Percentiles rank a stretch among this genome's conserved stretches.
Conservation (phyloP, 2,329 filamentous ascomycete species). For the Cladophialophora immunda region DNA sequence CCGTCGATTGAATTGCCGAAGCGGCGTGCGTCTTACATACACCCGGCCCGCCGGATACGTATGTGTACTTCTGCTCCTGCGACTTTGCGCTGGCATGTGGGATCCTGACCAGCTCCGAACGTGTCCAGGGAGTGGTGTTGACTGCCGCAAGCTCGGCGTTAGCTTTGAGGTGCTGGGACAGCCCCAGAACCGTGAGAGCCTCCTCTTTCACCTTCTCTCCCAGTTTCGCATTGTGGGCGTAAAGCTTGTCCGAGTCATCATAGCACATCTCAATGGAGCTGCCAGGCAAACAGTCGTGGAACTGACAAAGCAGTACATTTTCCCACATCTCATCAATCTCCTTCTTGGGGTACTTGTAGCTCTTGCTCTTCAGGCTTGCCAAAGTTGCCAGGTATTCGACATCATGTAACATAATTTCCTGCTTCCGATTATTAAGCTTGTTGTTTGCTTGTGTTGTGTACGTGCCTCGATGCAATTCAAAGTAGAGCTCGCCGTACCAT, state of each 20-base stretch:
- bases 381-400: conserved; percentile 88
- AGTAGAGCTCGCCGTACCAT: conserved; percentile 98
- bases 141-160: conserved; percentile 67
- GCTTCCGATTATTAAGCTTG: conserved; percentile 89
- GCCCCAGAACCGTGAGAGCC: conserved; percentile 72
- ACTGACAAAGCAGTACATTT: conserved; percentile 87
- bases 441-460: conserved; percentile 98
- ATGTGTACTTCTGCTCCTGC: conserved; percentile 48
- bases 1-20: conserved; percentile 43
- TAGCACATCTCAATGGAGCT: conserved; percentile 98
- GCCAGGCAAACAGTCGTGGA: conserved; percentile 95
- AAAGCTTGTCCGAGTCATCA: conserved; percentile 91
- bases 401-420: conserved; percentile 85
- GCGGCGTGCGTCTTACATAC: conserved; percentile 48
- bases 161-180: conserved; percentile 56
- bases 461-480: conserved; percentile 94
- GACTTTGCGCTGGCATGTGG: conserved; percentile 49
- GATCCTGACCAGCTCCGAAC: conserved; percentile 75
- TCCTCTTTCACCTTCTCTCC: conserved; percentile 76
- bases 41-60: conserved; percentile 59
- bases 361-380: conserved; percentile 75
- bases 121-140: conserved; percentile 88
- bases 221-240: conserved; percentile 80
- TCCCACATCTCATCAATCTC: conserved; percentile 98
- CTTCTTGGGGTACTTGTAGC: conserved; percentile 90